Percentiles rank a stretch among this genome's conserved stretches.
phyloP scores from a whole-genome alignment of 495 filamentous ascomycete genomes.

The Aspergillus baeticus region DNA sequence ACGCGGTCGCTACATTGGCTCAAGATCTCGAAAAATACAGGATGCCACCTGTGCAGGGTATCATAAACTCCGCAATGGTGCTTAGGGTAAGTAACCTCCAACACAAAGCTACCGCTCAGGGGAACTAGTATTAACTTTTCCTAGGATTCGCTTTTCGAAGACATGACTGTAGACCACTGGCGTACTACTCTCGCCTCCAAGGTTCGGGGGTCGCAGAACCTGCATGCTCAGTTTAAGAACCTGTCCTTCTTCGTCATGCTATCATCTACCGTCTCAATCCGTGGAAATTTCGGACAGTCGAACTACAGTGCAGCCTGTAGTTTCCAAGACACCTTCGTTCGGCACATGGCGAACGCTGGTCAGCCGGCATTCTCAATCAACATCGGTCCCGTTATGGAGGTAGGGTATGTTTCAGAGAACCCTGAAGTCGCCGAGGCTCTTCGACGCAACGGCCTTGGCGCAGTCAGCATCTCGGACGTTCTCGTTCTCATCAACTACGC shows the following conservation, averaged over 20 bases:
- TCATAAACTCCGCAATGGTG: slow-evolving; percentile 33
- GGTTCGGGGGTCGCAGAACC: slow-evolving; percentile 29
- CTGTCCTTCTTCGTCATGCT: slow-evolving; percentile 46
- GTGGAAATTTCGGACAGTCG: slow-evolving; percentile 41
- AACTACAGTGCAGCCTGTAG: slow-evolving; percentile 47
- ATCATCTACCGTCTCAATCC: slow-evolving; percentile 34
- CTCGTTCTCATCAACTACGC: slow-evolving; percentile 9
- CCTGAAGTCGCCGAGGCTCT: slow-evolving; percentile 20
- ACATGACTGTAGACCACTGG: slow-evolving; percentile 28
- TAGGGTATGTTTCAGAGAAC: slow-evolving; percentile 10
- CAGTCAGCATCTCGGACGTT: slow-evolving; percentile 9
- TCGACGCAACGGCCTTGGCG: slow-evolving; percentile 12
- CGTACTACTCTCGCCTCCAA: slow-evolving; percentile 33
- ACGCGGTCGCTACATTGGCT: not conserved
- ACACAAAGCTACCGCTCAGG: not conserved
- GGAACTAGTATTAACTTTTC: not conserved
- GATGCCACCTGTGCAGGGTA: slow-evolving; percentile 3
- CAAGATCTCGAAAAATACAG: not conserved
- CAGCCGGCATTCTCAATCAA: slow-evolving; percentile 24
- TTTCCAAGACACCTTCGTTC: slow-evolving; percentile 48
- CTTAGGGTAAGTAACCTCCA: slow-evolving; percentile 23
- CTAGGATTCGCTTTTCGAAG: slow-evolving; percentile 29
- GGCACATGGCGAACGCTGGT: slow-evolving; percentile 31
- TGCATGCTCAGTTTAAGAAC: slow-evolving; percentile 22
- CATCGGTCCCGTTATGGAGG: slow-evolving; percentile 21